Base-by-base conservation (phyloP, 768 basidiomycete genomes). In the Russula lepida region DNA sequence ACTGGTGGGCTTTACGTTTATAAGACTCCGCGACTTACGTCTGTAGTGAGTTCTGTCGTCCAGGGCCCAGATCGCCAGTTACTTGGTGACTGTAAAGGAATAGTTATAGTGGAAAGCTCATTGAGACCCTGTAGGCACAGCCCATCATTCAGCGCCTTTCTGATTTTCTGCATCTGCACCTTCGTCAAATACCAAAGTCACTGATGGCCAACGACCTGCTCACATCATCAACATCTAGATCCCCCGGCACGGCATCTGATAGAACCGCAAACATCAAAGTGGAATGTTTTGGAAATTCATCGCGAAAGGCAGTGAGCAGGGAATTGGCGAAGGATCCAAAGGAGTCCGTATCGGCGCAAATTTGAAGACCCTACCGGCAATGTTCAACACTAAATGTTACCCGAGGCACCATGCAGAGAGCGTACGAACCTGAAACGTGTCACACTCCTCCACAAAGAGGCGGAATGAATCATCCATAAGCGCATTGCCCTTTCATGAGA, bases 401-500 rank as follows among this genome's bases (percentile, higher is more conserved):
- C 19, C 30, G 9, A 44, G 21, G n/a, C 0, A 21, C 47, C 44
- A 51, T 28, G 62, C 13, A 33, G 46, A 32, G 35, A 51, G 47
- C 21, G 6, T 27, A 2, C 53, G 8, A 55, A 87, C 89, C 81
- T 90, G 89, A 15, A 86, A 76, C 54, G 80, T 79, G 69, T 90
- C 80, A 68, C 87, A 88, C 65, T 89, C 88, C 69, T 92, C 89
- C 5, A 88, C 77, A 57, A 87, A 80, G 17, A 78, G 73, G 19
- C 89, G 79, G 54, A 91, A 75, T 13, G 83, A 76, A 5, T 80
- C 83, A 46, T 91, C 88, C 81, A 89, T 84, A 51, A 90, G 67
- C 53, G 79, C 79, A n/a, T 72, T 73, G 47, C 83, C 79, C 88
- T 90, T 30, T 65, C 52, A 44, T 2, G 19, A 9, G 17, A 28